phyloP scores from a whole-genome alignment of 2,329 filamentous ascomycete genomes.

The Didymellaceae sp. region DNA sequence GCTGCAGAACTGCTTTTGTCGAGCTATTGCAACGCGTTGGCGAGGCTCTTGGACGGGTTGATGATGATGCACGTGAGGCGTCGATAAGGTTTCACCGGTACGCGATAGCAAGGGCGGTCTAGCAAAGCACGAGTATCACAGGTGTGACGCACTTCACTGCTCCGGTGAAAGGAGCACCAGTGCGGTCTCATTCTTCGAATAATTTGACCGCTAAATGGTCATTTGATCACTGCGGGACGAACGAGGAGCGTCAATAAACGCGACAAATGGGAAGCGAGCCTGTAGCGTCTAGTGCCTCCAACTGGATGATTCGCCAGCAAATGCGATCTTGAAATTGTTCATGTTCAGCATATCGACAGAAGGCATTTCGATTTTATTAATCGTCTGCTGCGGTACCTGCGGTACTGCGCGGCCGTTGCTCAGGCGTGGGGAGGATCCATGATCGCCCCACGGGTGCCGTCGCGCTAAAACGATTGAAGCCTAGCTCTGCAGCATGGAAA shows the following conservation, averaged over 20 bases:
- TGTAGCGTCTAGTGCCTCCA: too few relatives aligned
- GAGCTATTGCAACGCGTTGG: too few relatives aligned
- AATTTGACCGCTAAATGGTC: conserved; percentile 10
- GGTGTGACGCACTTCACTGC: conserved; percentile 15
- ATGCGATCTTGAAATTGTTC: too few relatives aligned
- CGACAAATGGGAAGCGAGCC: background rate
- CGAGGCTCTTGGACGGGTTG: background rate
- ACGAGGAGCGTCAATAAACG: background rate
- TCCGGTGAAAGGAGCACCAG: conserved; percentile 9
- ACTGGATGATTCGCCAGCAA: too few relatives aligned
- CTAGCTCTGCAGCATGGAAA: conserved; percentile 7
- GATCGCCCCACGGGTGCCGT: too few relatives aligned
- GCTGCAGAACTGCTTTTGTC: conserved; percentile 6
- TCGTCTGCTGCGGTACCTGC: too few relatives aligned
- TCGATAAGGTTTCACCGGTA: conserved; percentile 17
- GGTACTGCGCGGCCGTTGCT: conserved; percentile 2
- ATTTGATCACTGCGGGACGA: conserved; percentile 2
- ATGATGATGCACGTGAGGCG: conserved; percentile 17
- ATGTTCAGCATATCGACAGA: too few relatives aligned
- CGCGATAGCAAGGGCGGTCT: conserved; percentile 12
- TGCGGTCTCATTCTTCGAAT: background rate
- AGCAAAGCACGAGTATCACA: conserved; percentile 7
- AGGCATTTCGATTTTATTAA: too few relatives aligned
- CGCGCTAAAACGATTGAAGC: conserved; percentile 16
- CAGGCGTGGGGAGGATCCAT: conserved; percentile 2